Evolutionary conservation across 1,139 yeast species (phyloP), one percentile per base, ranked within the genome.

Genomic region (Kodamaea anthophila): DNA sequence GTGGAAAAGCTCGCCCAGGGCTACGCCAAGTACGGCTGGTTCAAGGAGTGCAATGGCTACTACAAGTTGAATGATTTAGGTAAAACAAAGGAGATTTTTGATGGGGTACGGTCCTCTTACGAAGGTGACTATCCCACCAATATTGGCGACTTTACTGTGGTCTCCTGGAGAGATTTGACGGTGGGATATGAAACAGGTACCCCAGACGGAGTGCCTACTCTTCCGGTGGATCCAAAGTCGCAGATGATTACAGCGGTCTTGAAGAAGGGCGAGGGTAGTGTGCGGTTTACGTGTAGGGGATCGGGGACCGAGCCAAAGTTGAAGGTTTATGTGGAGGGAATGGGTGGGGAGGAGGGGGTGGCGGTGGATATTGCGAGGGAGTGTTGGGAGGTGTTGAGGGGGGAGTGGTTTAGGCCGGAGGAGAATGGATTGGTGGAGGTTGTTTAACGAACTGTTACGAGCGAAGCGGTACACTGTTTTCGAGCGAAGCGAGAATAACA

Each of bases 281-380:
- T 86, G 2, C 60, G 95, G 24, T 80, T 88, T 50, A 88, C 97
- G 0, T 77, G 85, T 29, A 68, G 98, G 30, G 96, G 97, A 0
- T 85, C 96, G 4, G 98, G 98, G 7, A 91, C 98, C 0, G 98
- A 91, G 51, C 97, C 97, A 3, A 91, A 91, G 49, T 62, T 91
- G 38, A 91, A 91, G 53, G 85, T 88, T 1, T 91, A 91, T 55
- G 79, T 91, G 24, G 97, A 91, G 51, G 94, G 94, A 0, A 57
- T 55, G 23, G 70, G 84, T 0, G 35, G 41, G 1, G 43, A 51
- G 4, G 41, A 45, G 8, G 80, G 70, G 27, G 47, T 42, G 2
- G 85, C 96, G 0, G 38, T 44, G 2, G 40, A 32, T 1, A 49
- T 80, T 9, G 91, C 94, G 0, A 53, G 55, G 9, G 55, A 60